These are phyloP conservation scores for Vitis hybrid DNA, from an alignment of 177 flowering plant species.

Conservation along the genomic window DNA sequence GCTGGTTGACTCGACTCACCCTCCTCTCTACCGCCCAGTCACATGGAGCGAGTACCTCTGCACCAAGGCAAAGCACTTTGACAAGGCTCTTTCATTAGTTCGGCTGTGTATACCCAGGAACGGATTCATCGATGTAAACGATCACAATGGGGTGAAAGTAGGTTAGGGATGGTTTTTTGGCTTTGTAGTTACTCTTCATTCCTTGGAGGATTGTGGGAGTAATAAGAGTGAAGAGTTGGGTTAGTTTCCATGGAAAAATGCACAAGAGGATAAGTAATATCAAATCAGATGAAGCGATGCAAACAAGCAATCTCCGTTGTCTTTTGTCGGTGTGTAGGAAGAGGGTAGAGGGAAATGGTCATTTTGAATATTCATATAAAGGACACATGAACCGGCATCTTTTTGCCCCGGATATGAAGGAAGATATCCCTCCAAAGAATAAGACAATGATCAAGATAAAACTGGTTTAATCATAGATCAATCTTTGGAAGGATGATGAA, in stretches of 20 bases:
- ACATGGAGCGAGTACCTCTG: conserved; percentile 84
- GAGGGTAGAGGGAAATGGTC: conserved; percentile 17
- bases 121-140: conserved; percentile 31
- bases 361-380: conserved; percentile 24
- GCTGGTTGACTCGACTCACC: conserved; percentile 42
- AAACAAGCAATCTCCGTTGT: conserved; percentile 31
- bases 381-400: conserved; percentile 45
- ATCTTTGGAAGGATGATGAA: not conserved
- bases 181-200: not conserved
- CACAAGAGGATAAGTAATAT: conserved; percentile 21
- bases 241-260: conserved; percentile 1
- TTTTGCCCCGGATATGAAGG: conserved; percentile 47
- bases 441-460: conserved; percentile 34
- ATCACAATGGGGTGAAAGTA: conserved; percentile 30
- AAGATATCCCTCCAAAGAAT: conserved; percentile 32
- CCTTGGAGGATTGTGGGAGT: not conserved
- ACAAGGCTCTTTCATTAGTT: conserved; percentile 67
- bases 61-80: conserved; percentile 74
- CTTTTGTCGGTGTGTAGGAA: conserved; percentile 25
- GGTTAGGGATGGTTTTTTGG: conserved; percentile 19
- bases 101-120: conserved; percentile 35
- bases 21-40: conserved; percentile 68
- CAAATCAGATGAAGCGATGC: conserved; percentile 23
- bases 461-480: conserved; percentile 17
- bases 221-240: conserved; percentile 2